A percentile compares a stretch with the other conserved stretches of the same genome.
These are phyloP conservation scores for Fusarium liriodendri DNA, from an alignment of 2,329 filamentous ascomycete genomes.

Conservation along the genomic window DNA sequence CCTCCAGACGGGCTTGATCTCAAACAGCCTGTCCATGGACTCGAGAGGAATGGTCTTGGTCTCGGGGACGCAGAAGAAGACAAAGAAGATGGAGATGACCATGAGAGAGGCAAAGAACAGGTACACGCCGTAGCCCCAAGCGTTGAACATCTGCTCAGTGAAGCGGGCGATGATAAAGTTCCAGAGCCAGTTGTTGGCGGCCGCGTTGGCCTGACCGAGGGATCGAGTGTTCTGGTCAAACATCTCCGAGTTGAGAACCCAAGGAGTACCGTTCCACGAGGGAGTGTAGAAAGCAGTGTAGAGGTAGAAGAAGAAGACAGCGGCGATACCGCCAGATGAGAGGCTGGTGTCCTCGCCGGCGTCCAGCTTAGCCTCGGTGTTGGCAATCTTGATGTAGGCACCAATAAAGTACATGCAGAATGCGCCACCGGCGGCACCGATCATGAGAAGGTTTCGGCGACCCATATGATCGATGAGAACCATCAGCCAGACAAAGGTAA, in stretches of 20 bases:
- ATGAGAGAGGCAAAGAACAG: constrained; percentile 76
- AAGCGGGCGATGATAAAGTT: constrained; percentile 78
- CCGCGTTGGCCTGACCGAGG: constrained; percentile 77
- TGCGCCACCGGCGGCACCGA: constrained; percentile 71
- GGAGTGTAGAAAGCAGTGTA: constrained; percentile 73
- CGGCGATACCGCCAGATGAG: constrained; percentile 68
- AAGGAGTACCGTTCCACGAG: constrained; percentile 79
- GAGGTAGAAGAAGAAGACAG: constrained; percentile 74
- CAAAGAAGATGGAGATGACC: constrained; percentile 66
- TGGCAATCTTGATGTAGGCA: constrained; percentile 56
- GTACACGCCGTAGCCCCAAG: constrained; percentile 73
- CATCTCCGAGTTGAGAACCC: constrained; percentile 82
- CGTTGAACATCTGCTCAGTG: constrained; percentile 72
- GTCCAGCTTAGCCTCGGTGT: constrained; percentile 52
- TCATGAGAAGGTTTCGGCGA: constrained; percentile 69
- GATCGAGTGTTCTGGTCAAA: constrained; percentile 73
- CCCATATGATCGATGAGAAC: constrained; percentile 72
- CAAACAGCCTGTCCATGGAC: constrained; percentile 72
- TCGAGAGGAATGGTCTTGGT: constrained; percentile 75
- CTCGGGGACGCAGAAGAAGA: constrained; percentile 73
- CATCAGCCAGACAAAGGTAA: constrained; percentile 77
- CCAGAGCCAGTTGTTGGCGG: constrained; percentile 78
- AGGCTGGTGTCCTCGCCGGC: constrained; percentile 46
- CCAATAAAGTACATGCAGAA: constrained; percentile 74
- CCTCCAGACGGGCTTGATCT: constrained; percentile 56